Base-by-base conservation (phyloP, 768 basidiomycete genomes). In the Ramaria sp. region DNA sequence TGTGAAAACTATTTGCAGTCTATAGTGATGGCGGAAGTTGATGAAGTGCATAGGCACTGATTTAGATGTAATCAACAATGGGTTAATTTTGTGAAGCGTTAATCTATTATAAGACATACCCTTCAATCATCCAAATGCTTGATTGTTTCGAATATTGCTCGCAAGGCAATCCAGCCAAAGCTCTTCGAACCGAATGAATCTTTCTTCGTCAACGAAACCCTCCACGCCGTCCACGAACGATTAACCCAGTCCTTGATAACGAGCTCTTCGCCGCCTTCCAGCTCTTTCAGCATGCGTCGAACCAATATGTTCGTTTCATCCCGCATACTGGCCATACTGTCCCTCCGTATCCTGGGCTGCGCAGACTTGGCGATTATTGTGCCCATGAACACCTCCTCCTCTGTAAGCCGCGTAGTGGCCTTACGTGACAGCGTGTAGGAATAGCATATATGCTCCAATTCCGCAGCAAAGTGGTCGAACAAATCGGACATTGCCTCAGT, bases 361-460 rank as follows among this genome's bases (percentile, higher is more conserved):
- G 81, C 78, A 12, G 73, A 79, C 58, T 82, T 82, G 19, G 82
- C 81, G 0, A 78, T 70, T 58, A 86, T 86, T 0, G 84, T 84
- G 0, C 86, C 85, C 17, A 85, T 66, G 2, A 83, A 67, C 0
- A 77, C 81, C 65, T 86, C 86, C 63, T 80, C 83, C 62, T 86
- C 83, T 10, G 77, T 77, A 1, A 85, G 68, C 52, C 71, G 69
- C 1, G 72, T 69, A 3, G 66, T 68, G 30, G 70, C 72, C n/a
- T 65, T 62, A 51, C 71, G 69, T 1, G 76, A 78, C 0, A 83
- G 68, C 1, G 75, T 75, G 64, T 79, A 70, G 15, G 69, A 65
- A 31, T 69, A 63, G 59, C 80, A 82, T 15, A 82, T 76, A 12
- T 66, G 69, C 34, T 71, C 72, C 34, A 87, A 64, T 49, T 79